A percentile compares a stretch with the other conserved stretches of the same genome.
These are phyloP conservation scores for Penicillium freii DNA, from an alignment of 2,329 filamentous ascomycete genomes.

Conservation along the genomic window DNA sequence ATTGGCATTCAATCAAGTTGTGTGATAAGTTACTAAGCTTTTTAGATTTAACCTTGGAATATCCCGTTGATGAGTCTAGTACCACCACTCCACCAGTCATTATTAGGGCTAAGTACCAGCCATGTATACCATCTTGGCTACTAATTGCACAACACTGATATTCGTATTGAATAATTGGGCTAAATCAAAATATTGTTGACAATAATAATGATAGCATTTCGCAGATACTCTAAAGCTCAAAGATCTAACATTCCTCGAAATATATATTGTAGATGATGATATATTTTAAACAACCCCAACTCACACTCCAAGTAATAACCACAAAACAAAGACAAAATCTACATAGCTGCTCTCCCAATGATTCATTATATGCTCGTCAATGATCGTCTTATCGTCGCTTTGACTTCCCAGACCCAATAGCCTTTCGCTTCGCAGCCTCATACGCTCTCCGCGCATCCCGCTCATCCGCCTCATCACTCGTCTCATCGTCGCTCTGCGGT, in stretches of 20 bases:
- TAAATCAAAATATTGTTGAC: neutral
- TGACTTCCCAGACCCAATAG: slow-evolving; percentile 14
- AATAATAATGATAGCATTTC: too few species aligned
- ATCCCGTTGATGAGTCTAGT: neutral
- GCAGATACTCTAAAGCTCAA: too few species aligned
- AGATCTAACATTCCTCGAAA: neutral
- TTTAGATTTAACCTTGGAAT: neutral
- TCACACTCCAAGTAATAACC: neutral
- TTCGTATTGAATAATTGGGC: too few species aligned
- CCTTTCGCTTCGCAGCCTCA: slow-evolving; percentile 33
- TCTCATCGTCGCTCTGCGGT: slow-evolving; percentile 50
- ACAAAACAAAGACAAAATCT: neutral
- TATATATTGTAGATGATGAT: neutral
- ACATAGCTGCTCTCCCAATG: neutral
- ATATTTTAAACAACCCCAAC: neutral
- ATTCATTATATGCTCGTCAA: neutral
- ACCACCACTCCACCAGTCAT: neutral
- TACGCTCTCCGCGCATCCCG: slow-evolving; percentile 31
- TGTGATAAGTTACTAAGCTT: neutral
- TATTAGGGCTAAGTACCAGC: neutral
- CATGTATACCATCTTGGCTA: neutral
- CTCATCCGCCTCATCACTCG: slow-evolving; percentile 40
- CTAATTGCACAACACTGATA: neutral
- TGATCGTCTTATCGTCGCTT: slow-evolving; percentile 5
- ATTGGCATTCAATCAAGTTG: neutral